Base-by-base conservation (phyloP, 2,329 filamentous ascomycete species). In the Tolypocladium ophioglossoides region DNA sequence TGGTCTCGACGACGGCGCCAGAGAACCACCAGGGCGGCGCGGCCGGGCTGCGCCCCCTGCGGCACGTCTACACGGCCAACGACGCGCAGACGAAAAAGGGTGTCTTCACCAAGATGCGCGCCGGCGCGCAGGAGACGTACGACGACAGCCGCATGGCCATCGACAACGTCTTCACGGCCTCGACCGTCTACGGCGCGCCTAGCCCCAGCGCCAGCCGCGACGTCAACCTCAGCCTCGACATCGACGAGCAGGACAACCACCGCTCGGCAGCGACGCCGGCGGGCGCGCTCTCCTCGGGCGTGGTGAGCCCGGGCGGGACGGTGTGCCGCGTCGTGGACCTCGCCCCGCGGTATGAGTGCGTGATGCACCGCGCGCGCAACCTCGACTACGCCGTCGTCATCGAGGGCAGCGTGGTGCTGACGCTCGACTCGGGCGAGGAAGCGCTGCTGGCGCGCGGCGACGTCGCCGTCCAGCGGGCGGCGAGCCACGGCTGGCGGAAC, bases 331-430 rank as follows among this genome's bases (percentile, higher is more conserved):
- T 75, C 53, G 74, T 79, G 37, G 77, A 79, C 62, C 74, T 78
- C 40, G 73, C 68, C 0, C 68, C 74, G 1, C 68, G 70, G 0
- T 62, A 74, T 6, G 70, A 54, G 51, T 61, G 54, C 61, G 63
- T 52, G 20, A 77, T 80, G 71, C 79, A 82, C 58, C 72, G 78
- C 14, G 80, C 78, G 0, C 71, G 77, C 58, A 77, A 71, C 40
- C 65, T 82, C 3, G 79, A 82, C 59, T 82, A 77, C 57, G 79
- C 78, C 3, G 70, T 81, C 52, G 71, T 82, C 3, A 59, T 82
- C 8, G 78, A 82, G 58, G 79, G 79, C 1, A 69, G 72, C 59
- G 62, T 82, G 32, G 76, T 79, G 56, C 68, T 81, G 64, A 54
- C 74, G 4, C 64, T 82, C 5, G 79, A 80, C 55, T 73, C 73